Percentiles rank a stretch among this genome's conserved stretches.
These are phyloP conservation scores for Epichloe festucae DNA, from an alignment of 2,329 filamentous ascomycete species.

Conservation along the genomic window DNA sequence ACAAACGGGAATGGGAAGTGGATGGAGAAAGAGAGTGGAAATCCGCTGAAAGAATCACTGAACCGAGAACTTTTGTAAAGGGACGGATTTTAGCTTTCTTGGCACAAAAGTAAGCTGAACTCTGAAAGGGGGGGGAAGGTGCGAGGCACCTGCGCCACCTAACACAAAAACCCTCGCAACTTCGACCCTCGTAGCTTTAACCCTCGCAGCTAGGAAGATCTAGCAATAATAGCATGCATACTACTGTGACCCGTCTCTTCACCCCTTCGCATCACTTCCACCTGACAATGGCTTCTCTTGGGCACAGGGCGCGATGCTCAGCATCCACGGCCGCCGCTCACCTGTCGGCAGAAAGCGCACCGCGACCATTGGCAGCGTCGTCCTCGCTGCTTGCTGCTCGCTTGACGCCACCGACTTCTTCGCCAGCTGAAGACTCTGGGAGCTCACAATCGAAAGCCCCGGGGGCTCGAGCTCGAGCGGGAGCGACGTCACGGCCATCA, in stretches of 20 bases:
- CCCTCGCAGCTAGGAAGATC: too few relatives aligned
- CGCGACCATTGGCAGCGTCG: neutral
- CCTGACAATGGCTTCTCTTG: slow-evolving; percentile 12
- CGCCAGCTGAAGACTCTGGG: neutral
- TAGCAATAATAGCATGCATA: neutral
- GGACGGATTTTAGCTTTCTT: too few relatives aligned
- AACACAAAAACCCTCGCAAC: too few relatives aligned
- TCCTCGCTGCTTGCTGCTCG: slow-evolving; percentile 1
- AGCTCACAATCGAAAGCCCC: neutral
- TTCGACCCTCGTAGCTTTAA: too few relatives aligned
- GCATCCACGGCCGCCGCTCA: slow-evolving; percentile 9
- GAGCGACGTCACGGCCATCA: neutral
- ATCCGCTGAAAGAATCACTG: too few relatives aligned
- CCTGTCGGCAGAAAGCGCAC: slow-evolving; percentile 7
- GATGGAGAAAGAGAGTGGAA: too few relatives aligned
- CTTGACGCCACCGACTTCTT: neutral
- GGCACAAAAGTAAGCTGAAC: too few relatives aligned
- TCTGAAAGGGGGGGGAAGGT: too few relatives aligned
- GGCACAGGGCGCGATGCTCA: slow-evolving; percentile 10
- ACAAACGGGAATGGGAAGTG: too few relatives aligned
- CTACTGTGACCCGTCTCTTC: slow-evolving; percentile 1
- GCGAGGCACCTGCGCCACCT: too few relatives aligned
- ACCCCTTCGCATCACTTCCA: slow-evolving; percentile 3
- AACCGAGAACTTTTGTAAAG: too few relatives aligned
- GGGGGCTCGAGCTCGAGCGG: too few relatives aligned